Evolutionary conservation across 2,329 filamentous ascomycete genomes (phyloP).

Genomic region (Penicillium brasilianum): DNA sequence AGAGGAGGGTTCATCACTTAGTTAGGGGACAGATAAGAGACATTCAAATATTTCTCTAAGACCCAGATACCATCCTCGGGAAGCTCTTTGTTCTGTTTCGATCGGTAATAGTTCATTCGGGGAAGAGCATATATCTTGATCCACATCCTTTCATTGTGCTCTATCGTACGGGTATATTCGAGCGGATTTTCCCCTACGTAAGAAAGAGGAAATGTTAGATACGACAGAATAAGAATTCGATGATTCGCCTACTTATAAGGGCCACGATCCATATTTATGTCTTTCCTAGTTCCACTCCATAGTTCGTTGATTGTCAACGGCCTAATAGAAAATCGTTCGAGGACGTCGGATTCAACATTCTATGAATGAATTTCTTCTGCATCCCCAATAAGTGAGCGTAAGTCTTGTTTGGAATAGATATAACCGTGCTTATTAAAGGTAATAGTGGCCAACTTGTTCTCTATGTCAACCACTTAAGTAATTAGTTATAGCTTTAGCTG

Average conservation of each 20-base stretch:
- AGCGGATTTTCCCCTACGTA: constrained; percentile 23
- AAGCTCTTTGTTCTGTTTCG: constrained; percentile 25
- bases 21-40: constrained; percentile 29
- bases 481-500: constrained; percentile 33
- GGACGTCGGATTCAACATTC: not conserved
- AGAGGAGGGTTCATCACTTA: constrained; percentile 13
- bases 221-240: constrained; percentile 6
- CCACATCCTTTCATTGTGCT: constrained; percentile 34
- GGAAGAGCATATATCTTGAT: constrained; percentile 28
- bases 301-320: constrained; percentile 30
- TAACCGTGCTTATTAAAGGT: constrained; percentile 34
- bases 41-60: constrained; percentile 32
- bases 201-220: constrained; percentile 8
- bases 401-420: constrained; percentile 36
- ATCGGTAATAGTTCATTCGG: constrained; percentile 35
- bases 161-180: constrained; percentile 33
- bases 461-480: constrained; percentile 34
- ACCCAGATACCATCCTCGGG: constrained; percentile 32
- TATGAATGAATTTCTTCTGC: constrained; percentile 17
- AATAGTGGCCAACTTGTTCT: constrained; percentile 31
- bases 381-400: constrained; percentile 21
- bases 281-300: constrained; percentile 26
- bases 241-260: constrained; percentile 32
- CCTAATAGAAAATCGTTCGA: constrained; percentile 30
- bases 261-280: constrained; percentile 37